phyloP scores from a whole-genome alignment of 805 yeast genomes.

The Lipomyces chichibuensis region DNA sequence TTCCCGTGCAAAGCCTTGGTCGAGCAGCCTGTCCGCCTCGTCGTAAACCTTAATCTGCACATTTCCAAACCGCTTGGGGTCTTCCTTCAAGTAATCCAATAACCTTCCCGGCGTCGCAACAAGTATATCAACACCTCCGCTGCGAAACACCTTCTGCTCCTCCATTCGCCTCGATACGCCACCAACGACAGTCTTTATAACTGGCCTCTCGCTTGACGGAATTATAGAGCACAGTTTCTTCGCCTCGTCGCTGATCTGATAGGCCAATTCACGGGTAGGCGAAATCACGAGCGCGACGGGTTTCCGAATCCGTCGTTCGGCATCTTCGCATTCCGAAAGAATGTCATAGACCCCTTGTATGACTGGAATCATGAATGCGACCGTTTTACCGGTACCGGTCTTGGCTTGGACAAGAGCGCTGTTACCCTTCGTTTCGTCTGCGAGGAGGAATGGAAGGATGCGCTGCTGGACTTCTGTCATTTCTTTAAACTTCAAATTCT shows the following conservation, averaged over 20 bases:
- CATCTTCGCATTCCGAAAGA: slow-evolving; percentile 13
- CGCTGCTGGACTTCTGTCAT: slow-evolving; percentile 29
- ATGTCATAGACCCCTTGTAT: slow-evolving; percentile 68
- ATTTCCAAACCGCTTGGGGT: slow-evolving; percentile 47
- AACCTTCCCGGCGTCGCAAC: slow-evolving; percentile 98
- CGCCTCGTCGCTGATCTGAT: slow-evolving; percentile 60
- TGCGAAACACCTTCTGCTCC: slow-evolving; percentile 40
- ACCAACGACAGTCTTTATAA: slow-evolving; percentile 20
- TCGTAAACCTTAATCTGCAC: slow-evolving; percentile 75
- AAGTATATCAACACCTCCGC: slow-evolving; percentile 82
- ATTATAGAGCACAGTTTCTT: not conserved
- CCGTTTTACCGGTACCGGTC: slow-evolving; percentile 97
- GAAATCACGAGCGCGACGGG: slow-evolving; percentile 75
- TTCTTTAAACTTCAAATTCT: slow-evolving; percentile 5
- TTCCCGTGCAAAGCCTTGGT: slow-evolving; percentile 74
- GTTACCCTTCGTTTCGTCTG: slow-evolving; percentile 44
- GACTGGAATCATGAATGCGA: slow-evolving; percentile 83
- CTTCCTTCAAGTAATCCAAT: slow-evolving; percentile 64
- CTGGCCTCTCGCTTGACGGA: not conserved
- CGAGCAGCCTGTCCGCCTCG: slow-evolving; percentile 88
- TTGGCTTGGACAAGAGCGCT: slow-evolving; percentile 93
- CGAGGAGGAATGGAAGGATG: slow-evolving; percentile 40
- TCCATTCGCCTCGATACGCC: slow-evolving; percentile 13
- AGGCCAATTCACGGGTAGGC: slow-evolving; percentile 94
- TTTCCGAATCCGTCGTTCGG: slow-evolving; percentile 28